Evolutionary conservation across 2,329 filamentous ascomycete species (phyloP).

Genomic region (Lomentospora prolificans): DNA sequence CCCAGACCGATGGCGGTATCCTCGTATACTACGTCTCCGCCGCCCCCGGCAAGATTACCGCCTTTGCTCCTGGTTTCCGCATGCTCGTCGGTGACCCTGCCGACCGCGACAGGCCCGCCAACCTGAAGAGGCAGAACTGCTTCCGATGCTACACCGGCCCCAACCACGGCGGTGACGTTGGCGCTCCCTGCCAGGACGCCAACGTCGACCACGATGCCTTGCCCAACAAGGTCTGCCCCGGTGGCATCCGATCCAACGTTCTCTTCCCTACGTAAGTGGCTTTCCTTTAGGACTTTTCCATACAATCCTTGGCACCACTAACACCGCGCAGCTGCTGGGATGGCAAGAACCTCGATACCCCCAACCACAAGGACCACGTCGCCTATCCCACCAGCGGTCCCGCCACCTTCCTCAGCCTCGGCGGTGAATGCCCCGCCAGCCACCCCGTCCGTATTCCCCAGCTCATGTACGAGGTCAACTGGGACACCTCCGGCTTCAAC

Average conservation of each 20-base stretch:
- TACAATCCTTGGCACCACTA: slow-evolving; percentile 18
- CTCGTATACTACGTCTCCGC: slow-evolving; percentile 32
- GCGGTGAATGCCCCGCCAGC: slow-evolving; percentile 7
- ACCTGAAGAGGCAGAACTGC: slow-evolving; percentile 33
- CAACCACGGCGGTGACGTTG: slow-evolving; percentile 35
- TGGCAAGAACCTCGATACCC: slow-evolving; percentile 42
- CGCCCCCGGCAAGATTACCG: slow-evolving; percentile 22
- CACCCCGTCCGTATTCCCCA: slow-evolving; percentile 10
- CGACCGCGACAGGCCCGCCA: slow-evolving; percentile 24
- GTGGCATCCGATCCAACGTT: slow-evolving; percentile 43
- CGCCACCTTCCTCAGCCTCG: slow-evolving; percentile 6
- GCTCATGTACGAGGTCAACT: slow-evolving; percentile 11
- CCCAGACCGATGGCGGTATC: slow-evolving; percentile 22
- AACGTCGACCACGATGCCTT: slow-evolving; percentile 41
- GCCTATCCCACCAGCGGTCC: slow-evolving; percentile 7
- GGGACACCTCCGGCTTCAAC: slow-evolving; percentile 10
- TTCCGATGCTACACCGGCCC: slow-evolving; percentile 34
- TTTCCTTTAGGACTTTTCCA: slow-evolving; percentile 17
- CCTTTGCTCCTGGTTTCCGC: slow-evolving; percentile 34
- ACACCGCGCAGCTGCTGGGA: slow-evolving; percentile 43
- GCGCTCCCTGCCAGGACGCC: slow-evolving; percentile 36
- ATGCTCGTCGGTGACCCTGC: slow-evolving; percentile 35
- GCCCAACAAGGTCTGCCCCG: slow-evolving; percentile 32
- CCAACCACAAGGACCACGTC: slow-evolving; percentile 44
- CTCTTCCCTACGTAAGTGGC: slow-evolving; percentile 35